phyloP scores from a whole-genome alignment of 257 asterid species.

The Rubia yunnanensis region DNA sequence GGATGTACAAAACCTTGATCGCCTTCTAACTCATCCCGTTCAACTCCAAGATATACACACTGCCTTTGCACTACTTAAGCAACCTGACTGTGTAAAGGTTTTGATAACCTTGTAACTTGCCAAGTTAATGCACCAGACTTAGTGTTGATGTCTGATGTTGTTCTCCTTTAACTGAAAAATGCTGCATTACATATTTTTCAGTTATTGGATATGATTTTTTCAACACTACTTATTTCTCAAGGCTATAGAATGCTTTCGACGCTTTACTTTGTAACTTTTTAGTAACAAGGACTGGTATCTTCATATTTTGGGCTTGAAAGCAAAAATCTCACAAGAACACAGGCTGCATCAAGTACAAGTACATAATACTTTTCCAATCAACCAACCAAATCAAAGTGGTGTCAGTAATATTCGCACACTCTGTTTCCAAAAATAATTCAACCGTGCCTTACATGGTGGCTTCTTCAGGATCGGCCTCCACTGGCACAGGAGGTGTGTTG shows the following conservation, averaged over 20 bases:
- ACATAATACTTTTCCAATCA: neutral
- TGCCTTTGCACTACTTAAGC: conserved; percentile 19
- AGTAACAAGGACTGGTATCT: no score
- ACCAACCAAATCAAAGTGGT: neutral
- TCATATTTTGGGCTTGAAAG: neutral
- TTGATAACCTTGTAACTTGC: conserved; percentile 7
- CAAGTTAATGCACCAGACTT: no score
- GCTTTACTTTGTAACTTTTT: no score
- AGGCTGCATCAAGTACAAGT: neutral
- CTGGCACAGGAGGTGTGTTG: conserved; percentile 43
- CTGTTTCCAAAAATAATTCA: neutral
- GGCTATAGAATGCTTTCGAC: no score
- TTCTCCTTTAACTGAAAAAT: no score
- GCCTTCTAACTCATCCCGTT: conserved; percentile 21
- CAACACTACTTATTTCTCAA: no score
- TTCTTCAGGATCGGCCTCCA: conserved; percentile 60
- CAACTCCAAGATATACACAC: conserved; percentile 12
- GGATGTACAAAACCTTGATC: conserved; percentile 21
- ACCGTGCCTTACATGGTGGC: conserved; percentile 30
- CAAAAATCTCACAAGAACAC: neutral
- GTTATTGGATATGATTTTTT: no score
- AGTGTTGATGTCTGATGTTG: no score
- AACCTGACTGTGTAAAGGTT: conserved; percentile 20
- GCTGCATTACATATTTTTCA: no score
- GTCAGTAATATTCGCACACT: conserved; percentile 1